Conservation (phyloP, 1,284 basidiomycete species). For the Marasmius sp. region DNA sequence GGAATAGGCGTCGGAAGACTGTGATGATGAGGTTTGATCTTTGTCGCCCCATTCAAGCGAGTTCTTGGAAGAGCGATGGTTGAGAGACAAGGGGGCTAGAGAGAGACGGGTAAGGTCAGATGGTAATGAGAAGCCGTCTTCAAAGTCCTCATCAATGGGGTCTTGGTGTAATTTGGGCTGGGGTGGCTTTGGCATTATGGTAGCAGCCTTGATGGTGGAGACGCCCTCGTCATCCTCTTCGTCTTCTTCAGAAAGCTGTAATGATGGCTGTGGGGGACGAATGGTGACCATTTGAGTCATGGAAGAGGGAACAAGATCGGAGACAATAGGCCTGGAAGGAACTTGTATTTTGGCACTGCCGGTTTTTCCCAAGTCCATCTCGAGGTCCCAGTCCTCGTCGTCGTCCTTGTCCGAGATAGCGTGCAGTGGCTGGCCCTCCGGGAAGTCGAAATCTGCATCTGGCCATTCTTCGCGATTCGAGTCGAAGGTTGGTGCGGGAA, state of each 20-base stretch:
- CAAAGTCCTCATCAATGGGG: conserved; percentile 67
- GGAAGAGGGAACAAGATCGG: conserved; percentile 22
- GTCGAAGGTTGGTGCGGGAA: conserved; percentile 56
- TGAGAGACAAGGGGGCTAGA: conserved; percentile 68
- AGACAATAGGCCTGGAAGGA: conserved; percentile 35
- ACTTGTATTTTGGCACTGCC: conserved; percentile 47
- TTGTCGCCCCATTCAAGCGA: conserved; percentile 83
- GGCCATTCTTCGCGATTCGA: conserved; percentile 73
- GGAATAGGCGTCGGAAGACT: conserved; percentile 81
- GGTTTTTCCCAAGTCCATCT: conserved; percentile 65
- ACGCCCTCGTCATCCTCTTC: conserved; percentile 77
- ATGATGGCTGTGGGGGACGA: conserved; percentile 52
- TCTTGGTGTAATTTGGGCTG: conserved; percentile 30
- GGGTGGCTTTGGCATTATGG: conserved; percentile 40
- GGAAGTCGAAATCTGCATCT: conserved; percentile 81
- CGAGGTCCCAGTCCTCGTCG: conserved; percentile 73
- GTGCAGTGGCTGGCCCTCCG: conserved; percentile 68
- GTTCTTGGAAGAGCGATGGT: conserved; percentile 72
- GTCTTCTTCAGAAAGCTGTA: conserved; percentile 56
- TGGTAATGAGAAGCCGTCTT: conserved; percentile 75
- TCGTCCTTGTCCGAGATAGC: conserved; percentile 63
- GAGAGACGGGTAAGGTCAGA: conserved; percentile 75
- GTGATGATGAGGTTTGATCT: conserved; percentile 76
- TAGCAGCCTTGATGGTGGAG: conserved; percentile 74
- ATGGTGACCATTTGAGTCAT: conserved; percentile 54